A percentile compares a stretch with the other conserved stretches of the same genome.
Conservation (phyloP, 1,284 basidiomycete genomes). For the Ganoderma lucidum region DNA sequence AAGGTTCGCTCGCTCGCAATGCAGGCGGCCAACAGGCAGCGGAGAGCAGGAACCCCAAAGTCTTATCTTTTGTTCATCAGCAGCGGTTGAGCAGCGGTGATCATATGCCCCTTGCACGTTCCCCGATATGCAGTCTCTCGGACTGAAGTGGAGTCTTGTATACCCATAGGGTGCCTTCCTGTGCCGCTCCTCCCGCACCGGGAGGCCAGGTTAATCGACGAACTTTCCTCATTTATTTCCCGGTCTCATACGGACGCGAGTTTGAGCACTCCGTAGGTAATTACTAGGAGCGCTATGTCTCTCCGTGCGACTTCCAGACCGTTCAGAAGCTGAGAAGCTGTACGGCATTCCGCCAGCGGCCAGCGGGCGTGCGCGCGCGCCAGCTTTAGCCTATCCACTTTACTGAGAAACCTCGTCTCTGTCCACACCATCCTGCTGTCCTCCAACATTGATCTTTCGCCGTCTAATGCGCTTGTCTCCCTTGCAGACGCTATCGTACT, state of each 20-base stretch:
- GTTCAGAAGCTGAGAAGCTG: constrained; percentile 14
- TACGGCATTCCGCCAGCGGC: constrained; percentile 28
- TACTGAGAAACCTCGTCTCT: not conserved
- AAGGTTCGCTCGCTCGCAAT: constrained; percentile 1
- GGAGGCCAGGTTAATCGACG: not conserved
- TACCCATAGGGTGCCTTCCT: not conserved
- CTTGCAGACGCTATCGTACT: not conserved
- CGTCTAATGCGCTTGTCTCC: not conserved
- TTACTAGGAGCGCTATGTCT: not conserved
- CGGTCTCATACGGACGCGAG: constrained; percentile 11
- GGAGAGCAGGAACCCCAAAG: not conserved
- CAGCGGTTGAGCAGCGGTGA: not conserved
- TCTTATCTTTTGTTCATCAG: constrained; percentile 6
- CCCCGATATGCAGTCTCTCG: not conserved
- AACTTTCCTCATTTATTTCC: not conserved
- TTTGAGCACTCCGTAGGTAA: not conserved
- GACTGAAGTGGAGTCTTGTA: not conserved
- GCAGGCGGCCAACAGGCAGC: not conserved
- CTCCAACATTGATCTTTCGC: not conserved
- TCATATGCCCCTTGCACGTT: not conserved
- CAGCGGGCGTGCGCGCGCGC: not conserved
- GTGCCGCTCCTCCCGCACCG: not conserved
- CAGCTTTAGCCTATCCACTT: not conserved
- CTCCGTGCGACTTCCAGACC: constrained; percentile 1
- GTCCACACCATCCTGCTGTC: not conserved